These are phyloP conservation scores for Phascolomyces articulosus DNA, from an alignment of 371 early-diverging fungal species.

Conservation along the genomic window DNA sequence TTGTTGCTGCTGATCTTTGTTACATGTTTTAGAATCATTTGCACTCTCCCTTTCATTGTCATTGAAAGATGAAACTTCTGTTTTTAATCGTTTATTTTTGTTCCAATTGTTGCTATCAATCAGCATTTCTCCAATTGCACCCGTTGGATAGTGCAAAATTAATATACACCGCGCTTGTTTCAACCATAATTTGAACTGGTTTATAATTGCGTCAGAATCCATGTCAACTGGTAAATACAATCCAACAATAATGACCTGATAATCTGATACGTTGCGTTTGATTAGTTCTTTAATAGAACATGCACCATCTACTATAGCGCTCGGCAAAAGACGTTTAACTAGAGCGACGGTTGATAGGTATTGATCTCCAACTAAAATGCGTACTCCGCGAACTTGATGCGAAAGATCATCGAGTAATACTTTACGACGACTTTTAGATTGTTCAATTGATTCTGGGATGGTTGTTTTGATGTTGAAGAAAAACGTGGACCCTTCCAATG, in stretches of 20 bases:
- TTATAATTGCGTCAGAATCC: conserved; percentile 20
- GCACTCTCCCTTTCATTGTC: no score
- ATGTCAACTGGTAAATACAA: conserved; percentile 17
- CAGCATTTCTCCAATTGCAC: no score
- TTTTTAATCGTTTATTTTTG: no score
- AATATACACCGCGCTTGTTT: conserved; percentile 27
- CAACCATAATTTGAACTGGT: conserved; percentile 9
- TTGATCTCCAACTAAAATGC: conserved; percentile 36
- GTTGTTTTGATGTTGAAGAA: conserved; percentile 45
- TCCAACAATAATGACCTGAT: conserved; percentile 42
- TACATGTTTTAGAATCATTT: no score
- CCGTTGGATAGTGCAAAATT: conserved; percentile 47
- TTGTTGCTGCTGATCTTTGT: no score
- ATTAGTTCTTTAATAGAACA: conserved; percentile 21
- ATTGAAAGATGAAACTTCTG: no score
- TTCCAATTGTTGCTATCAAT: no score
- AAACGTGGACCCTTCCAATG: conserved; percentile 59
- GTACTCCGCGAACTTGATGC: conserved; percentile 22
- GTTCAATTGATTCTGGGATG: conserved; percentile 30
- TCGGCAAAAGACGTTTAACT: conserved; percentile 30
- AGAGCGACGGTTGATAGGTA: conserved; percentile 31
- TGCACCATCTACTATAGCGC: conserved; percentile 28
- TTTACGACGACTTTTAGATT: conserved; percentile 23
- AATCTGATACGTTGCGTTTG: conserved; percentile 7
- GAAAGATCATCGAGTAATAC: conserved; percentile 3